These are phyloP conservation scores for Talaromyces sp. DNA, from an alignment of 2,329 filamentous ascomycete species.

Conservation along the genomic window DNA sequence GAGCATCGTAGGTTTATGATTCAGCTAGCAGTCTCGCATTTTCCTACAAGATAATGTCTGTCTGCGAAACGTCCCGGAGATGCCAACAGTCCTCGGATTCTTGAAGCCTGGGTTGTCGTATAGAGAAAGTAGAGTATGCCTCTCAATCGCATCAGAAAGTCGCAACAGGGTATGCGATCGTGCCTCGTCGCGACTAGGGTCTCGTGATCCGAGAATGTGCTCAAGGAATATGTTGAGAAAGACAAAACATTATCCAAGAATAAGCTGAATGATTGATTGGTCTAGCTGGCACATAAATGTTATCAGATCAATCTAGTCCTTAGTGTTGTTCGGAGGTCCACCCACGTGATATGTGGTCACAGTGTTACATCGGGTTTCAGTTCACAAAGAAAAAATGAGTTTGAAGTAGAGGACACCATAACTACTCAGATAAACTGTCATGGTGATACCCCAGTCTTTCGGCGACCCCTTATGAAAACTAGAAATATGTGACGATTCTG, in stretches of 20 bases:
- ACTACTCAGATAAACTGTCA: not conserved
- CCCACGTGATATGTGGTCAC: not conserved
- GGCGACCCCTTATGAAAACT: too few species aligned
- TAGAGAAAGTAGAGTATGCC: not conserved
- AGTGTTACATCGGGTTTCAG: too few species aligned
- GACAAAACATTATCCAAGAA: not conserved
- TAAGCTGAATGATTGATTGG: not conserved
- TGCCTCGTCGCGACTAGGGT: too few species aligned
- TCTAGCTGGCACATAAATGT: slow-evolving; percentile 2
- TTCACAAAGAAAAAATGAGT: too few species aligned
- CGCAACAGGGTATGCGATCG: not conserved
- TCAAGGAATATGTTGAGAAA: not conserved
- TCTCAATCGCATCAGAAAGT: not conserved
- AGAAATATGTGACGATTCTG: too few species aligned
- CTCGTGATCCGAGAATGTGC: too few species aligned
- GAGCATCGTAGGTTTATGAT: slow-evolving; percentile 3
- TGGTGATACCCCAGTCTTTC: too few species aligned
- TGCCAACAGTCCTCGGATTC: not conserved
- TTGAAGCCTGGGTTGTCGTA: not conserved
- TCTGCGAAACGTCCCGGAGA: not conserved
- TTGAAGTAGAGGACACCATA: not conserved
- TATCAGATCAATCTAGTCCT: slow-evolving; percentile 5
- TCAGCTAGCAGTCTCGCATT: slow-evolving; percentile 6
- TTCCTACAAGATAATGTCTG: not conserved
- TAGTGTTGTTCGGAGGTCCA: not conserved